Evolutionary conservation across 495 filamentous ascomycete genomes (phyloP), one percentile per base, ranked within the genome.

Genomic region (Bathelium albidoporum): DNA sequence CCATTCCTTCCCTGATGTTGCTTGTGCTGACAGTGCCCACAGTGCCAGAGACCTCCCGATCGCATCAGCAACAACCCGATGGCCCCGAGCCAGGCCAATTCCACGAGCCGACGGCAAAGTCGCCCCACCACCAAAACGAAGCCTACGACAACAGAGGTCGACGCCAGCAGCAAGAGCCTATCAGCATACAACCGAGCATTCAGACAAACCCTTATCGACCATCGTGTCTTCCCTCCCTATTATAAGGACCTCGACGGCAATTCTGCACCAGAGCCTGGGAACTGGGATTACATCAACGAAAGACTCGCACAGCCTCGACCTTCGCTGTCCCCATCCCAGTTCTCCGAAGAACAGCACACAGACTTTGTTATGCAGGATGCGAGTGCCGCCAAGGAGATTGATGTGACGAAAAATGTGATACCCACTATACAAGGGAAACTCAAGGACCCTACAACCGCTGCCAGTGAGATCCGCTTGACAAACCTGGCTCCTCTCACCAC

Each of bases 261-360:
- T 12, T 43, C n/a, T 36, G 20, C 45, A 34, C 63, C 26, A 18
- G 58, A 66, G 58, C 71, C 72, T 28, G 39, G 43, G 16, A 75
- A 76, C 64, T 62, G 55, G 74, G 39, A 67, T 28, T 66, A 73
- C 39, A 73, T 76, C 45, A 36, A 64, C 16, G 32, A 69, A 52
- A 67, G 62, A 64, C 55, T 79, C 28, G 64, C 60, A 64, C 67
- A 71, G 64, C 70, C 60, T 61, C 55, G 72, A 59, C 52, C 69
- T 10, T 79, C 76, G 60, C 73, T 79, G 62, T 79, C 75, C 16
- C 74, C 71, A 41, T 79, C 73, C 18, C 59, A 43, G 36, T 79
- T 78, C 58, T 34, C 67, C 4, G 64, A 73, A 29, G 62, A 65
- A 18, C 66, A 41, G n/a, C 75, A 68, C 67, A 34, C 62, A 58